These are phyloP conservation scores for Trametes gibbosa DNA, from an alignment of 768 basidiomycete genomes.

Conservation along the genomic window DNA sequence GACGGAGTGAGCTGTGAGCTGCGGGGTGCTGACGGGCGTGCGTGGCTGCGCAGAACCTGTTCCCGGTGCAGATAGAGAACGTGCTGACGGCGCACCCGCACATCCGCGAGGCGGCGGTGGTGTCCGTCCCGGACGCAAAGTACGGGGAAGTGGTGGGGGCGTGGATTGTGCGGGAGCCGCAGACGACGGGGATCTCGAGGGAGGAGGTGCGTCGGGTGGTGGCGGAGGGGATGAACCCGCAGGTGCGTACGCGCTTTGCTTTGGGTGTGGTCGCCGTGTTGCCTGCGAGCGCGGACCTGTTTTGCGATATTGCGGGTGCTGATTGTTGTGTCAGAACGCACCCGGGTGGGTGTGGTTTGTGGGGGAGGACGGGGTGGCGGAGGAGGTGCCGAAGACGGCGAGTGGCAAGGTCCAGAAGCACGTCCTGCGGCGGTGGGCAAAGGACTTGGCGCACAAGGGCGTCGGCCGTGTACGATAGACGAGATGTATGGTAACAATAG, in stretches of 20 bases:
- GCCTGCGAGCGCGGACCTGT: background rate
- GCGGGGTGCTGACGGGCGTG: no score
- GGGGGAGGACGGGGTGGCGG: constrained; percentile 56
- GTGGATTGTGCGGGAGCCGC: constrained; percentile 60
- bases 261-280: background rate
- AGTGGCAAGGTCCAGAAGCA: constrained; percentile 89
- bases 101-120: constrained; percentile 70
- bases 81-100: constrained; percentile 51
- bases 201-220: constrained; percentile 57
- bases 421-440: constrained; percentile 67
- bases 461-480: constrained; percentile 42
- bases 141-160: constrained; percentile 82
- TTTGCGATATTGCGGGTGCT: no score
- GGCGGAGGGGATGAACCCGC: constrained; percentile 67
- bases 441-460: constrained; percentile 44
- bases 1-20: no score
- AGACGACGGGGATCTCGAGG: constrained; percentile 26
- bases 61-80: constrained; percentile 85
- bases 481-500: no score
- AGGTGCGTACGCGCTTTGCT: constrained; percentile 43
- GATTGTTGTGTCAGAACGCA: constrained; percentile 50
- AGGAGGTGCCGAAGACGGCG: constrained; percentile 77
- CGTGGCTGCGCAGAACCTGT: constrained; percentile 57
- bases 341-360: constrained; percentile 85
- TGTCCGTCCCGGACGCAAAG: constrained; percentile 63